These are phyloP conservation scores for Termitomyces sp. DNA, from an alignment of 768 basidiomycete genomes.

Conservation along the genomic window DNA sequence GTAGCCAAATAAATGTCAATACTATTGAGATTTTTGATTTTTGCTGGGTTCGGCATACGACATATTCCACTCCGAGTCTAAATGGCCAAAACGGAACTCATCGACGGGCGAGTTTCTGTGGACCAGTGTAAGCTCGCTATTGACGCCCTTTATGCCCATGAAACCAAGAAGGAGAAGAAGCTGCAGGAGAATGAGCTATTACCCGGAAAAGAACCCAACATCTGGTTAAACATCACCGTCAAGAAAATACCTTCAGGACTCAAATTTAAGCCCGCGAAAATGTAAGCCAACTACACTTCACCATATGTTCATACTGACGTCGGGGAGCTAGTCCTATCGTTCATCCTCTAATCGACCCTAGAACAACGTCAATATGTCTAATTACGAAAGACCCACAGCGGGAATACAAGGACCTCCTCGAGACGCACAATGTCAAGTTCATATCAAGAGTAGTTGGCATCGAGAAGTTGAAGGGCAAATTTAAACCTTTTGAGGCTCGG, in stretches of 20 bases:
- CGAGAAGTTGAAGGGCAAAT: constrained; percentile 91
- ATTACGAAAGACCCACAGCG: constrained; percentile 96
- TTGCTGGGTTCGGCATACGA: background rate
- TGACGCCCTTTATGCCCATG: constrained; percentile 72
- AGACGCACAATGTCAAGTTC: constrained; percentile 76
- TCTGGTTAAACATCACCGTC: constrained; percentile 88
- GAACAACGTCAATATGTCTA: constrained; percentile 77
- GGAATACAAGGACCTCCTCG: constrained; percentile 92
- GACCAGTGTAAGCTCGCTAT: constrained; percentile 78
- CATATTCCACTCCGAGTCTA: background rate
- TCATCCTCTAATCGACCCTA: constrained; percentile 81
- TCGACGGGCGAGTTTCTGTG: constrained; percentile 67
- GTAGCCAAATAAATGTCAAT: constrained; percentile 16
- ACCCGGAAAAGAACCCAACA: constrained; percentile 72
- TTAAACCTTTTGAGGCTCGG: constrained; percentile 79
- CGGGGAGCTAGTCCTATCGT: constrained; percentile 57
- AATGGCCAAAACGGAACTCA: constrained; percentile 51
- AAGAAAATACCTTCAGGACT: constrained; percentile 76
- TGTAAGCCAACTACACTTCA: constrained; percentile 52
- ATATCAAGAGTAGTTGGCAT: constrained; percentile 90
- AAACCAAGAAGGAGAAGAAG: constrained; percentile 57
- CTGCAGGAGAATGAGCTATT: constrained; percentile 73
- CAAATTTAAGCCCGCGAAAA: constrained; percentile 76
- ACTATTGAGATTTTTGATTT: constrained; percentile 12
- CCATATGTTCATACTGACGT: constrained; percentile 1